Evolutionary conservation across 768 basidiomycete species (phyloP), one percentile per base, ranked within the genome.

Genomic region (Collybia nuda): DNA sequence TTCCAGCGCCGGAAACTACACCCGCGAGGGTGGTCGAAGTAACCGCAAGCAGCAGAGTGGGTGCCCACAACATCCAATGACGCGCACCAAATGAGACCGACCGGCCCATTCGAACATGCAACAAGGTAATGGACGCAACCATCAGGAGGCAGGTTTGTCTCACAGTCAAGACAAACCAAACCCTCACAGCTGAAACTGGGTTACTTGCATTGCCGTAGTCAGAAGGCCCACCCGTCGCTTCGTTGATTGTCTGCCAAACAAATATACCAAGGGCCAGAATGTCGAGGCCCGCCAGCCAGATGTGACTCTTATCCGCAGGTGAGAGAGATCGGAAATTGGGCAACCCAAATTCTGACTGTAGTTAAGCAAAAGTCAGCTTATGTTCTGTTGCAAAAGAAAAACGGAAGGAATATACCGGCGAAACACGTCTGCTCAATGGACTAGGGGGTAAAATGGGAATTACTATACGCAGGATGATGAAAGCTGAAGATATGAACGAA

Each of bases 61-160:
- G 88, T 7, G 73, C 77, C 85, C 84, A 88, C 28, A 90, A 62
- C 75, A 86, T 81, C 84, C 85, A 88, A 54, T 90, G 86, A 44
- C 70, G 82, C n/a, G 61, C 54, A 12, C 88, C 87, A 55, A 88
- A 87, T 7, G 84, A 79, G 9, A 88, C 79, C 0, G 88, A 79
- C 44, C 79, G 81, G 15, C 82, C 86, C 74, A 85, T 72, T 12
- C 88, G 81, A 53, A 90, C 79, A 51, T 90, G 84, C 22, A 88
- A 70, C 32, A 90, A 74, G 15, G 85, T 85, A 45, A 88, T 70
- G 17, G 67, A 71, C 2, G 75, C 75, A 26, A 88, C 71, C 38
- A 88, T 64, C 46, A 89, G 71, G 45, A 90, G 77, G 60, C 85
- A 88, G 17, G 79, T 81, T 59, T 88, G 87, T 52, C 86, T 74